Evolutionary conservation across 1,139 yeast species (phyloP).

Genomic region (Taphrina populina): DNA sequence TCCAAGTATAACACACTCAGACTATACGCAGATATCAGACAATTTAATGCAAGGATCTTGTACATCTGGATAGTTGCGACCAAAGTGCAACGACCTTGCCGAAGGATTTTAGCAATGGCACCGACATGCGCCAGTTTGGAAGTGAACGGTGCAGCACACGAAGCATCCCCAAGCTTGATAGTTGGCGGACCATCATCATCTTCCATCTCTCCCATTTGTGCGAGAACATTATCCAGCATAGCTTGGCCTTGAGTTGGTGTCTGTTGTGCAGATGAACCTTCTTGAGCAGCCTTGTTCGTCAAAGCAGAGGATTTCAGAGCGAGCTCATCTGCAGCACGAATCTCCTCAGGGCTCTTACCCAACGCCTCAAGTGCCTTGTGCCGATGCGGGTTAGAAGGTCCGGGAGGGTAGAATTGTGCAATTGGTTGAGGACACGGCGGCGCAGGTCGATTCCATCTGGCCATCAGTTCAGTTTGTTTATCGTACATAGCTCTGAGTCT

Average conservation of each 20-base stretch:
- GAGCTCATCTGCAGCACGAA: conserved; percentile 51
- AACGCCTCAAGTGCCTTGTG: conserved; percentile 79
- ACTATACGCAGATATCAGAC: conserved; percentile 95
- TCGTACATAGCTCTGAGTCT: conserved; percentile 68
- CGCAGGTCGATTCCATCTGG: conserved; percentile 75
- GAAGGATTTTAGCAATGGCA: conserved; percentile 86
- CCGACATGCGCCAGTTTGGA: conserved; percentile 89
- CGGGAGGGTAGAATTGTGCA: conserved; percentile 97
- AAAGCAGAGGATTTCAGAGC: neutral
- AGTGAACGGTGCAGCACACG: conserved; percentile 98
- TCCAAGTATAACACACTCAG: conserved; percentile 90
- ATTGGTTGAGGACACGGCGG: conserved; percentile 84
- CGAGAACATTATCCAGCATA: conserved; percentile 65
- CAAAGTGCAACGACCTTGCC: conserved; percentile 98
- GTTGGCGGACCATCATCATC: conserved; percentile 88
- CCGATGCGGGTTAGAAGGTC: conserved; percentile 85
- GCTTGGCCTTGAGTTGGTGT: conserved; percentile 48
- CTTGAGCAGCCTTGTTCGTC: conserved; percentile 27
- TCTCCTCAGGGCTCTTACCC: conserved; percentile 62
- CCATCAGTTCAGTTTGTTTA: conserved; percentile 76
- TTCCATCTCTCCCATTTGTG: conserved; percentile 58
- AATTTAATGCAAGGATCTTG: conserved; percentile 92
- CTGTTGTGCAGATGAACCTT: conserved; percentile 44
- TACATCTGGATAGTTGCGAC: conserved; percentile 99
- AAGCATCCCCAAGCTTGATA: conserved; percentile 94